Percentiles rank a stretch among this genome's conserved stretches.
Conservation (phyloP, 306 rosid genomes). For the Chamaecrista fasciculata region DNA sequence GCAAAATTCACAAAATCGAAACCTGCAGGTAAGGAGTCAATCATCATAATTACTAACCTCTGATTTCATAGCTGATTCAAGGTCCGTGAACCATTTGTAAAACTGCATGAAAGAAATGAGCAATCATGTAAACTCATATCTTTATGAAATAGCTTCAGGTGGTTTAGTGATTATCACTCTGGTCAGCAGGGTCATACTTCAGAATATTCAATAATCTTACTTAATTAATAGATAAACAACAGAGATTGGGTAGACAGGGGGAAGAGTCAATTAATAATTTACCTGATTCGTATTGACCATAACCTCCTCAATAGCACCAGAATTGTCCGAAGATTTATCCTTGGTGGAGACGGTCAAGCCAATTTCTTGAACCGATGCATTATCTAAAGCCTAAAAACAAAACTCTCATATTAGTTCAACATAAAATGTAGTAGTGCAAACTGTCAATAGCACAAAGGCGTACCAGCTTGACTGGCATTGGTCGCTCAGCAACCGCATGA, state of each 20-base stretch:
- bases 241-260: neutral
- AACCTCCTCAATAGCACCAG: conserved; percentile 61
- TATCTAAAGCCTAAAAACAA: conserved; percentile 57
- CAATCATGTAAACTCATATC: neutral
- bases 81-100: conserved; percentile 94
- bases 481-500: conserved; percentile 80
- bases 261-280: neutral
- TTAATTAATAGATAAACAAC: neutral
- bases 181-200: neutral
- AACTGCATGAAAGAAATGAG: conserved; percentile 55
- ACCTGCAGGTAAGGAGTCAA: neutral
- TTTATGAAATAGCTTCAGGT: neutral
- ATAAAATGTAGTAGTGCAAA: neutral
- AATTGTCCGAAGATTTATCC: conserved; percentile 51
- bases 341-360: conserved; percentile 54
- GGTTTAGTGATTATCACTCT: neutral
- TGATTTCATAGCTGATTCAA: conserved; percentile 93
- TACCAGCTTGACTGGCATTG: conserved; percentile 78
- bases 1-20: conserved; percentile 5
- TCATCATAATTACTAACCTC: conserved; percentile 60
- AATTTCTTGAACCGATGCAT: conserved; percentile 45
- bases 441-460: neutral
- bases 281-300: conserved; percentile 92
- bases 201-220: neutral
- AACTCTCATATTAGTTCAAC: neutral